Conservation (phyloP, 306 rosid genomes). For the Corylus heterophylla region DNA sequence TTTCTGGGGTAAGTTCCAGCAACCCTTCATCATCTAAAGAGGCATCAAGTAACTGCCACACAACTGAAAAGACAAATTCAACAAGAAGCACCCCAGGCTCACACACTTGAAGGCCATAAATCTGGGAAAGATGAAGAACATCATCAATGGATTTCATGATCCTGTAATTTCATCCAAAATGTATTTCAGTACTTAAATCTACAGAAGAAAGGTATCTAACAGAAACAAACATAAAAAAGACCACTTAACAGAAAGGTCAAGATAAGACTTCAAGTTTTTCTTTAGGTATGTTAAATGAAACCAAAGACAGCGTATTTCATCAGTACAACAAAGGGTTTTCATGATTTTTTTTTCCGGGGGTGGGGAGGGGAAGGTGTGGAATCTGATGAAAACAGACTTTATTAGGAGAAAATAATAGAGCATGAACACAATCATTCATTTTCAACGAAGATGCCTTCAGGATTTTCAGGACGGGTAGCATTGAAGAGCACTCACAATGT, state of each 20-base stretch:
- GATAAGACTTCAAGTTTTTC: neutral
- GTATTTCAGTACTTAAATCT: slow-evolving; percentile 27
- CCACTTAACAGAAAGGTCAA: slow-evolving; percentile 10
- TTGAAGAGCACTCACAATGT: neutral
- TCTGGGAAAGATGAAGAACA: slow-evolving; percentile 77
- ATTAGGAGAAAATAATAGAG: neutral
- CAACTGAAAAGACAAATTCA: slow-evolving; percentile 73
- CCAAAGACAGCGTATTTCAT: neutral
- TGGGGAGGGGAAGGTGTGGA: neutral
- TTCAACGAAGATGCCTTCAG: neutral
- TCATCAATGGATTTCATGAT: slow-evolving; percentile 75
- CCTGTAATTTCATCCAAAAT: slow-evolving; percentile 54
- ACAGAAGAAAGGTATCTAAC: slow-evolving; percentile 9
- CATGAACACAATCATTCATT: neutral
- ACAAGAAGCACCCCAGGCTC: slow-evolving; percentile 83
- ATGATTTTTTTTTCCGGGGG: neutral
- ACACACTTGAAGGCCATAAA: slow-evolving; percentile 50
- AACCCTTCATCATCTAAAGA: slow-evolving; percentile 84
- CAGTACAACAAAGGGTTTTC: neutral
- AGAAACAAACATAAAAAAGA: slow-evolving; percentile 9
- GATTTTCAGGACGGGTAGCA: neutral
- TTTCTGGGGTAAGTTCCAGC: slow-evolving; percentile 61
- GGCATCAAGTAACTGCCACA: slow-evolving; percentile 87
- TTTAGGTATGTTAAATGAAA: slow-evolving; percentile 9
- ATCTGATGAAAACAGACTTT: neutral